Percentiles rank a stretch among this genome's conserved stretches.
Evolutionary conservation across 306 rosid genomes (phyloP).

Genomic region (Acacia crassicarpa): DNA sequence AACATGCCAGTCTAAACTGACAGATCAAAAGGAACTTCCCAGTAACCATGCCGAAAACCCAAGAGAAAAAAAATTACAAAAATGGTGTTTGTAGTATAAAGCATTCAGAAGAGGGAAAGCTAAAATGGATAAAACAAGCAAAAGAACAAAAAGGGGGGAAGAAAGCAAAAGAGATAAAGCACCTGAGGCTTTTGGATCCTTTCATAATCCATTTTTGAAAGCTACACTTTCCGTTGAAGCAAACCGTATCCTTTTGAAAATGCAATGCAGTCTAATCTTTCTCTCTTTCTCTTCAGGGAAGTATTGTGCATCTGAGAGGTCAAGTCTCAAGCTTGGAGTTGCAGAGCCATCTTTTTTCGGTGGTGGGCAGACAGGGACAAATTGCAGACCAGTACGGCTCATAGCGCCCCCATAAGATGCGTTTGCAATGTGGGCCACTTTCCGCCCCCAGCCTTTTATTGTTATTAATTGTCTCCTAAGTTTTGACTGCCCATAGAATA

Average conservation of each 20-base stretch:
- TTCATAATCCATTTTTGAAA: slow-evolving; percentile 78
- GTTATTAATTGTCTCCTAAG: background rate
- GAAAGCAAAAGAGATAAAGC: slow-evolving; percentile 9
- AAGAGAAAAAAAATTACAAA: background rate
- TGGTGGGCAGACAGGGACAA: slow-evolving; percentile 4
- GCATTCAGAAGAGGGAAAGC: slow-evolving; percentile 27
- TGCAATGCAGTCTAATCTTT: slow-evolving; percentile 19
- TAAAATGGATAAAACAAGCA: slow-evolving; percentile 7
- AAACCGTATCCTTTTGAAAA: slow-evolving; percentile 28
- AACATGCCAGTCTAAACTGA: background rate
- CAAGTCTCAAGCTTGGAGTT: slow-evolving; percentile 22
- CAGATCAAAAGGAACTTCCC: slow-evolving; percentile 38
- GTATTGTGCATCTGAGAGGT: background rate
- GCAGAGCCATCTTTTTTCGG: background rate
- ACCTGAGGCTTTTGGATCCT: slow-evolving; percentile 98
- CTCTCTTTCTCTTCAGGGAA: background rate
- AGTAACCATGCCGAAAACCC: slow-evolving; percentile 27
- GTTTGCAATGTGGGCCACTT: slow-evolving; percentile 40
- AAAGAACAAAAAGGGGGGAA: background rate
- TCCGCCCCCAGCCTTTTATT: background rate
- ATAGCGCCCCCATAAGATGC: slow-evolving; percentile 36
- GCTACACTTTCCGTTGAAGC: slow-evolving; percentile 10
- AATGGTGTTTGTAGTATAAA: slow-evolving; percentile 1
- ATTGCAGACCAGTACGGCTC: background rate
- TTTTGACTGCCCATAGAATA: background rate